Base-by-base conservation (phyloP, 805 yeast species). In the Candida ficus region DNA sequence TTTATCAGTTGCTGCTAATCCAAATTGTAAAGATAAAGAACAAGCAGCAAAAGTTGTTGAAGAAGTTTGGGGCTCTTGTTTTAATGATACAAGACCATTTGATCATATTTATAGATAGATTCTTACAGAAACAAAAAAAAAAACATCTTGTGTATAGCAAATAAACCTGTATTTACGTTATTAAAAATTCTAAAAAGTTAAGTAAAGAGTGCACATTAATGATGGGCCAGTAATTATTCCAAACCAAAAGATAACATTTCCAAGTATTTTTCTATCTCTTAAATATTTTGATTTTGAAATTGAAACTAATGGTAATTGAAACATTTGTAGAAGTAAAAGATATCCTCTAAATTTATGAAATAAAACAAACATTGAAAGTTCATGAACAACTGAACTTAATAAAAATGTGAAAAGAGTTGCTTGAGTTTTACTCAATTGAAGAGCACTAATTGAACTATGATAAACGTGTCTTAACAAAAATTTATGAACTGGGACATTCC, bases 401-500 rank as follows among this genome's bases (percentile, higher is more conserved):
- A 89, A 54, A 54, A 88, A 88, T 2, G 96, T 87, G 53, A 83
- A 60, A 21, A 88, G 54, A 2, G 95, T 82, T 1, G 98, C 97
- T 35, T 72, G 68, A 2, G 54, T 43, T 56, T 80, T 86, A 46
- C 76, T 74, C 41, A 90, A 65, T 23, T 78, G 70, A 41, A 88
- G 69, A 0, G 88, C 80, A 49, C 93, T 78, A 43, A 91, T 84
- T 9, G 93, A 78, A 20, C 95, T 80, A 58, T 90, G 96, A 61
- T 93, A 95, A 3, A 93, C 98, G 58, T 95, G 99, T 49, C 98
- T 75, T 33, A 90, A 67, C 44, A 93, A 66, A 51, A 93, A 93
- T 54, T 78, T 75, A 60, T 93, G 96, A 18, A 93, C 98, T 0
- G 98, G 96, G 9, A 76, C 75, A 59, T 93, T 93, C 99, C 99